A percentile compares a stretch with the other conserved stretches of the same genome.
Evolutionary conservation across 2,329 filamentous ascomycete genomes (phyloP).

Genomic region (Alternaria burnsii): DNA sequence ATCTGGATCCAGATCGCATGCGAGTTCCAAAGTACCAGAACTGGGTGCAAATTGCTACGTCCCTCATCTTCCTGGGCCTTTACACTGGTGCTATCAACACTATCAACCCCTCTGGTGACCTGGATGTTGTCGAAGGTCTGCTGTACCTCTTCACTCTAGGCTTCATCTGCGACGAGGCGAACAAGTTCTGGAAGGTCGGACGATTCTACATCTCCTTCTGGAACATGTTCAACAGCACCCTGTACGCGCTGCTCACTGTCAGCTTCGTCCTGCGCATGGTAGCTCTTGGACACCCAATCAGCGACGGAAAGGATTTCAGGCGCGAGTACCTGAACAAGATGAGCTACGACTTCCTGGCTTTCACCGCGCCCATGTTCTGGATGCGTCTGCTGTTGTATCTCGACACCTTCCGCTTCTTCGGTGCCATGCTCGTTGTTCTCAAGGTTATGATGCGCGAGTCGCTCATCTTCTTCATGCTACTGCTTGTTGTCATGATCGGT

Average conservation of each 20-base stretch:
- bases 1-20: conserved; percentile 95
- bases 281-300: conserved; percentile 70
- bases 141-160: conserved; percentile 92
- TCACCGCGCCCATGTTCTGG: conserved; percentile 97
- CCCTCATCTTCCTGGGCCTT: conserved; percentile 80
- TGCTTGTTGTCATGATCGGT: conserved; percentile 81
- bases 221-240: conserved; percentile 89
- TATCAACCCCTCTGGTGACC: conserved; percentile 82
- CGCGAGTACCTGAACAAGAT: conserved; percentile 76
- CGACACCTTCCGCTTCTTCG: conserved; percentile 94
- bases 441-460: conserved; percentile 75
- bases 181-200: conserved; percentile 95
- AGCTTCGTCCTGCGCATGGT: conserved; percentile 83
- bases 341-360: conserved; percentile 93
- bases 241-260: conserved; percentile 80
- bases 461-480: conserved; percentile 92
- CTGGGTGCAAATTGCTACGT: conserved; percentile 83
- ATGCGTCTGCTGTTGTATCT: conserved; percentile 89
- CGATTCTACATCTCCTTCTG: conserved; percentile 92
- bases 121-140: conserved; percentile 83
- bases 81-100: conserved; percentile 95
- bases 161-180: conserved; percentile 85
- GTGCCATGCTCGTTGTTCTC: conserved; percentile 95
- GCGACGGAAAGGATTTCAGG: conserved; percentile 47
- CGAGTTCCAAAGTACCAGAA: conserved; percentile 93